Percentiles rank a stretch among this genome's conserved stretches.
Evolutionary conservation across 2,329 filamentous ascomycete species (phyloP).

Genomic region (Zarea fungicola): DNA sequence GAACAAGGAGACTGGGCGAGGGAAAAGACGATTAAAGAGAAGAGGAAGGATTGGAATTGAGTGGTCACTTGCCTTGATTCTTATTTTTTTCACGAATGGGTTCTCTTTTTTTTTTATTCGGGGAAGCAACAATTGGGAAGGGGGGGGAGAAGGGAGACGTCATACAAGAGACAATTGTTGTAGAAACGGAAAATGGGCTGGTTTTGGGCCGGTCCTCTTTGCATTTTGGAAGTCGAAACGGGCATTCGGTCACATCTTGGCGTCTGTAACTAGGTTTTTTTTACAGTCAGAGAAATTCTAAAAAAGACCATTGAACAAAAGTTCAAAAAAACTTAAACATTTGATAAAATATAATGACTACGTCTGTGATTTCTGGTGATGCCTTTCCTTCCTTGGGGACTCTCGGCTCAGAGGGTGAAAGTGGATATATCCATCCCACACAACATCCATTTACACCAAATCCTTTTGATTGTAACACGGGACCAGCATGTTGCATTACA

Average conservation of each 20-base stretch:
- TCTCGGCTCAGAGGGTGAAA: constrained; percentile 3
- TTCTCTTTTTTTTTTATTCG: not conserved
- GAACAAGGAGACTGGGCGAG: constrained; percentile 8
- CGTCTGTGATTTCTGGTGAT: too few species aligned
- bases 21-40: constrained; percentile 8
- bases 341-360: too few species aligned
- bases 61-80: not conserved
- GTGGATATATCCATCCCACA: constrained; percentile 4
- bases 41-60: constrained; percentile 3
- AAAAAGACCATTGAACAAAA: constrained; percentile 31
- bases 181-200: constrained; percentile 47
- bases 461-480: too few species aligned
- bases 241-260: constrained; percentile 59
- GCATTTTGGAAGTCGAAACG: constrained; percentile 58
- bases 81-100: constrained; percentile 7
- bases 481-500: too few species aligned
- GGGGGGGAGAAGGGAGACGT: constrained; percentile 9
- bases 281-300: constrained; percentile 51
- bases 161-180: too few species aligned
- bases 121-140: constrained; percentile 1
- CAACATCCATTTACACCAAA: not conserved
- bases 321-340: not conserved
- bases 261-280: constrained; percentile 61
- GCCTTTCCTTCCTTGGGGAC: not conserved
- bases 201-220: constrained; percentile 51